These are phyloP conservation scores for Metschnikowia peoriensis DNA, from an alignment of 805 yeast genomes.

Conservation along the genomic window DNA sequence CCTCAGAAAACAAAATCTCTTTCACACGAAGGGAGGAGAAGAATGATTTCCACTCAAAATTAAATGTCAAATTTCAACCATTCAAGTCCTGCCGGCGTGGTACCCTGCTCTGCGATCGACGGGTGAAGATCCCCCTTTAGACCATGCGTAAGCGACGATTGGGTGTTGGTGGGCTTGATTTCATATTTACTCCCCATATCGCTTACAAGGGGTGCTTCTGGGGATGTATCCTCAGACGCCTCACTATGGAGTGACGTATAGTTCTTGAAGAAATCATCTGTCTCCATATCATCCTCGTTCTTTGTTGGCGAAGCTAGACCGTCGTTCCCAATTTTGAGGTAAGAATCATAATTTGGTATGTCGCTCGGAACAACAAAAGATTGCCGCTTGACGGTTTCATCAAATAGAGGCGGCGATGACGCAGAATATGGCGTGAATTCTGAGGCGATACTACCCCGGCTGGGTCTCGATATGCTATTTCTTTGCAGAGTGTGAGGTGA, in stretches of 20 bases:
- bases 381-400: constrained; percentile 4
- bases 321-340: constrained; percentile 1
- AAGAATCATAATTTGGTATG: constrained; percentile 1
- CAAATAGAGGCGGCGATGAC: constrained; percentile 15
- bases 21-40: background rate
- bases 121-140: constrained; percentile 11
- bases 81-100: constrained; percentile 26
- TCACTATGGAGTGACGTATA: constrained; percentile 23
- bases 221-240: constrained; percentile 14
- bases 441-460: constrained; percentile 9
- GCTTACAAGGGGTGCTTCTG: constrained; percentile 10
- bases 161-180: constrained; percentile 16
- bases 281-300: constrained; percentile 17
- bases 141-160: constrained; percentile 19
- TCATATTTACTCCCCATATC: constrained; percentile 15
- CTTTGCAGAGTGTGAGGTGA: constrained; percentile 4
- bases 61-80: constrained; percentile 33
- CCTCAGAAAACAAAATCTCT: no score
- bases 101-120: background rate
- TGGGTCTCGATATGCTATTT: constrained; percentile 10
- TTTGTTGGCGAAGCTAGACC: constrained; percentile 13
- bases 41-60: background rate
- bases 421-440: constrained; percentile 12
- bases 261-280: constrained; percentile 24
- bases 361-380: constrained; percentile 17